Evolutionary conservation across 2,329 filamentous ascomycete genomes (phyloP).

Genomic region (Xylariaceae sp.): DNA sequence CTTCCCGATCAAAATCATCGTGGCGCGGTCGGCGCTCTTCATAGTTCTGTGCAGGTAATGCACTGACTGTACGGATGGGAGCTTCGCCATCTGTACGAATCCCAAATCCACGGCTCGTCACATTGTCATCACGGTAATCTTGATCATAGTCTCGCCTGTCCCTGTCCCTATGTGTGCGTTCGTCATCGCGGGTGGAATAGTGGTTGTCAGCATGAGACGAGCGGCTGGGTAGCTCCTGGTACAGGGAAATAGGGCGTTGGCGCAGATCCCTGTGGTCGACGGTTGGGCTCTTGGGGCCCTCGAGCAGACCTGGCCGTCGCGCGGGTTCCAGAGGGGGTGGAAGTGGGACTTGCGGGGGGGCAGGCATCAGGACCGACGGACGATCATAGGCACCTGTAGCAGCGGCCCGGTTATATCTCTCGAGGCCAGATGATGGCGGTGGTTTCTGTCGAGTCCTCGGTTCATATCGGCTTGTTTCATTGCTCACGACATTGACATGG

Average conservation of each 20-base stretch:
- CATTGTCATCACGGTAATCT: conserved; percentile 44
- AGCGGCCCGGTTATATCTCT: conserved; percentile 56
- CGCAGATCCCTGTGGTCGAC: conserved; percentile 30
- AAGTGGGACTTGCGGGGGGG: conserved; percentile 41
- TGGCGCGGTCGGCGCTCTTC: conserved; percentile 43
- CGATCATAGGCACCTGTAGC: conserved; percentile 43
- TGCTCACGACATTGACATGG: conserved; percentile 46
- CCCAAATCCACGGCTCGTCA: conserved; percentile 48
- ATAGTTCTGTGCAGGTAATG: conserved; percentile 30
- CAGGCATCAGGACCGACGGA: conserved; percentile 42
- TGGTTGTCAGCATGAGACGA: conserved; percentile 45
- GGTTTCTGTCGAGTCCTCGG: conserved; percentile 53
- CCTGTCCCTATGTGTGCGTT: conserved; percentile 35
- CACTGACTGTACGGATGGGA: conserved; percentile 28
- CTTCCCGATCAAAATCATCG: conserved; percentile 29
- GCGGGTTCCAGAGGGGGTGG: conserved; percentile 33
- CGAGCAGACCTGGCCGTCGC: conserved; percentile 32
- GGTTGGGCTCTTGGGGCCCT: conserved; percentile 34
- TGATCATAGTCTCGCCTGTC: conserved; percentile 43
- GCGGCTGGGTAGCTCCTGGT: conserved; percentile 46
- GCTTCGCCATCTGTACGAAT: conserved; percentile 42
- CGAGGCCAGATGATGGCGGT: conserved; percentile 65
- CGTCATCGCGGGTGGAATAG: conserved; percentile 47
- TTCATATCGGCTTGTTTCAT: conserved; percentile 44
- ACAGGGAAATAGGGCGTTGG: conserved; percentile 48